These are phyloP conservation scores for Solanum sejunctum DNA, from an alignment of 257 asterid species.

Conservation along the genomic window DNA sequence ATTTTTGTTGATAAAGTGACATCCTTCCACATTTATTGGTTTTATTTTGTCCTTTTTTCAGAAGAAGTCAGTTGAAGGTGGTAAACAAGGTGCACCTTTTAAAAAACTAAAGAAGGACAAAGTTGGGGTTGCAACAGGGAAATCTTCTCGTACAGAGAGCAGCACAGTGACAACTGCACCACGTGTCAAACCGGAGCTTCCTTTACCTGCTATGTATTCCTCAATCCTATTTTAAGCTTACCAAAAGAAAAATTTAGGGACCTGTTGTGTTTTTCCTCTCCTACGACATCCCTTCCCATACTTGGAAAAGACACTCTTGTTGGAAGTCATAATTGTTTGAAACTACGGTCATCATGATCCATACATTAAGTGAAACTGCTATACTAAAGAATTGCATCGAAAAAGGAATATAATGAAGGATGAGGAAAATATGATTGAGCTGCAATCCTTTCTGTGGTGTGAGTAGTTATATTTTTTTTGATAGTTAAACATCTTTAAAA, in stretches of 20 bases:
- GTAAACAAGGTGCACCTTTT: conserved; percentile 58
- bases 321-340: background rate
- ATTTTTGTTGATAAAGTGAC: conserved; percentile 31
- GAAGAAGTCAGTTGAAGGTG: conserved; percentile 69
- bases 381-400: background rate
- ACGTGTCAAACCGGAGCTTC: conserved; percentile 79
- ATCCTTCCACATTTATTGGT: background rate
- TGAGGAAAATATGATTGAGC: background rate
- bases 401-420: background rate
- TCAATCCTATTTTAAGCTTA: background rate
- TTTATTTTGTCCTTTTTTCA: conserved; percentile 8
- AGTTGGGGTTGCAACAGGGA: conserved; percentile 51
- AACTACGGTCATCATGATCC: background rate
- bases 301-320: background rate
- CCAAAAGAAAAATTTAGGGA: background rate
- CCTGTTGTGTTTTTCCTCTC: background rate
- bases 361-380: background rate
- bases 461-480: background rate
- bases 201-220: conserved; percentile 67
- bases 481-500: background rate
- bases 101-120: conserved; percentile 84
- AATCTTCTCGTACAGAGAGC: conserved; percentile 69
- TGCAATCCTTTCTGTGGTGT: background rate
- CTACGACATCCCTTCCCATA: background rate
- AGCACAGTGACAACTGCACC: conserved; percentile 57